phyloP scores from a whole-genome alignment of 2,329 filamentous ascomycete genomes.

The Penicillium italicum region DNA sequence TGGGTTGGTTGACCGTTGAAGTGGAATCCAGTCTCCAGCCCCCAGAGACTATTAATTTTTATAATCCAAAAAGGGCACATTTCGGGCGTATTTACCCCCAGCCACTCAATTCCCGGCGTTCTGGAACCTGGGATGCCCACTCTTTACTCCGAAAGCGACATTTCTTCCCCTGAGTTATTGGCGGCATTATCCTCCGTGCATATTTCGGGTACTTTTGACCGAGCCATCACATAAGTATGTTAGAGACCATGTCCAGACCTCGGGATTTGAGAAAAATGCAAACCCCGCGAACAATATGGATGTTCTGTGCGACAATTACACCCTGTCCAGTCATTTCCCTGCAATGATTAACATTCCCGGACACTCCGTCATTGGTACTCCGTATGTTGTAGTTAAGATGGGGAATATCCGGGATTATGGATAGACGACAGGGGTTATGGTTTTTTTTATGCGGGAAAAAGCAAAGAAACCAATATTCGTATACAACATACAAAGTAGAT shows the following conservation, averaged over 20 bases:
- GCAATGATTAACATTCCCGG: neutral
- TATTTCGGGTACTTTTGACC: neutral
- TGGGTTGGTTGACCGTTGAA: constrained; percentile 18
- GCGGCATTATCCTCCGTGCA: neutral
- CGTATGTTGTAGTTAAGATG: neutral
- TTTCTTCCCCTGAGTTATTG: neutral
- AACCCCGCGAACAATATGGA: neutral
- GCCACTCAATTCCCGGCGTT: neutral
- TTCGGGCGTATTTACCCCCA: neutral
- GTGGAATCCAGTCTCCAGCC: neutral
- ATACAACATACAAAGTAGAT: neutral
- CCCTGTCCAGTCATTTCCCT: neutral
- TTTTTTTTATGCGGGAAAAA: neutral
- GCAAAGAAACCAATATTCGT: neutral
- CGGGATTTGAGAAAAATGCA: neutral
- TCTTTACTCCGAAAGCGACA: neutral
- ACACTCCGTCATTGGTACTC: neutral
- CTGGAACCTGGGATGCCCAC: neutral
- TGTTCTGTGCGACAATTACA: neutral
- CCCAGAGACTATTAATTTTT: neutral
- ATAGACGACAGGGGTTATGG: neutral
- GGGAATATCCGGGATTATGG: neutral
- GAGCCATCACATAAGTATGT: neutral
- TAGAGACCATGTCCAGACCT: neutral
- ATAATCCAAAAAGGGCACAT: neutral